These are phyloP conservation scores for Ostreobium quekettii DNA, from an alignment of 139 green algal species.

Conservation along the genomic window DNA sequence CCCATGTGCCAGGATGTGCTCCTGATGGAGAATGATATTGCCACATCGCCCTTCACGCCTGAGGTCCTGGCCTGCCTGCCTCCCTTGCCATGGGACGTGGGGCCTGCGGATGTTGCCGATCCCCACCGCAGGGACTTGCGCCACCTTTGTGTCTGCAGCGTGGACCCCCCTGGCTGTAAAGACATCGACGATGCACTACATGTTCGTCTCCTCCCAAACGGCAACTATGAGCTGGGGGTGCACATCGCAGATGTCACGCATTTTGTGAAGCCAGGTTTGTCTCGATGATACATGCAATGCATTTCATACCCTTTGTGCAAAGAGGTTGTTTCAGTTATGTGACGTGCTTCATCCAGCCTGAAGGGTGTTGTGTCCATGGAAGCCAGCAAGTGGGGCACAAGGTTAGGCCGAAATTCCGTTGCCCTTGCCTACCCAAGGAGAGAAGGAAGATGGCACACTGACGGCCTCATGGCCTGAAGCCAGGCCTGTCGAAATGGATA, in stretches of 20 bases:
- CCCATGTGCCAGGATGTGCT: constrained; percentile 71
- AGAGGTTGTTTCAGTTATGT: no score
- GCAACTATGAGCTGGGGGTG: constrained; percentile 60
- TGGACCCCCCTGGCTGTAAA: constrained; percentile 83
- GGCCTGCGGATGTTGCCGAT: constrained; percentile 35
- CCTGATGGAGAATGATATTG: constrained; percentile 85
- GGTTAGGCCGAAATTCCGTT: no score
- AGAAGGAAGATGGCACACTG: no score
- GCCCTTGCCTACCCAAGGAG: no score
- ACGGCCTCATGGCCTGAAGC: no score
- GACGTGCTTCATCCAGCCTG: no score
- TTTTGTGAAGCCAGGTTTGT: constrained; percentile 40
- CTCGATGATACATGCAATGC: not conserved
- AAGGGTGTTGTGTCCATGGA: no score
- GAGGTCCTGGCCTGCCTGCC: constrained; percentile 91
- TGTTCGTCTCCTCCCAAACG: constrained; percentile 41
- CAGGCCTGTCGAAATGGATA: no score
- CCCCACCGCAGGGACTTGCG: constrained; percentile 52
- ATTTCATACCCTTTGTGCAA: not conserved
- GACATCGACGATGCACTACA: constrained; percentile 91
- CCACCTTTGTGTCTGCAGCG: constrained; percentile 54
- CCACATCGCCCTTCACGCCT: constrained; percentile 71
- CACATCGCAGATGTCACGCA: constrained; percentile 93
- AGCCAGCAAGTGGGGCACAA: no score
- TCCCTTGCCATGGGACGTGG: constrained; percentile 76